phyloP scores from a whole-genome alignment of 768 basidiomycete species.

The Cystofilobasidium capitatum region DNA sequence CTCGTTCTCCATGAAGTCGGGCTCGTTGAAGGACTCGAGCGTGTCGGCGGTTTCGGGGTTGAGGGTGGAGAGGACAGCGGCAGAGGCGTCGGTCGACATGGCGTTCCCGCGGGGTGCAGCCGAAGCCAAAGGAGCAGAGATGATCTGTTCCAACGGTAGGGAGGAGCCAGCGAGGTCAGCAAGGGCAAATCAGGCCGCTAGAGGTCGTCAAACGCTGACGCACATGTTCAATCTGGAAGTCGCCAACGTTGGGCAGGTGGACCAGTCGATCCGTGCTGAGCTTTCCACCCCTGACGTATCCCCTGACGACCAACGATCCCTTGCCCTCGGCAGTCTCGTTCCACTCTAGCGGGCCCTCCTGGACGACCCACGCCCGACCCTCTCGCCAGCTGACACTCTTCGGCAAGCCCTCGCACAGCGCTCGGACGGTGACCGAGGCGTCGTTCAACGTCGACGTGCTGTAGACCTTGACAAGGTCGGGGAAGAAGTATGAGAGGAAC shows the following conservation, averaged over 20 bases:
- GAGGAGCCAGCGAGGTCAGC: not conserved
- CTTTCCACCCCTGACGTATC: conserved; percentile 67
- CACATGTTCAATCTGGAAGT: conserved; percentile 75
- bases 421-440: conserved; percentile 59
- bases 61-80: conserved; percentile 56
- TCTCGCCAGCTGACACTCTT: conserved; percentile 71
- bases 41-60: conserved; percentile 60
- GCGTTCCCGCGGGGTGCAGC: conserved; percentile 7
- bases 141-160: conserved; percentile 47
- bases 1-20: conserved; percentile 82
- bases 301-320: conserved; percentile 64
- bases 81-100: conserved; percentile 37
- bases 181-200: not conserved
- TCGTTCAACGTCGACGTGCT: conserved; percentile 46
- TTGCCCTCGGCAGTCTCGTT: conserved; percentile 40
- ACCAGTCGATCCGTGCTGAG: conserved; percentile 75
- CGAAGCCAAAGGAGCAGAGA: conserved; percentile 51
- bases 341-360: conserved; percentile 42
- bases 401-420: conserved; percentile 76
- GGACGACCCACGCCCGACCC: conserved; percentile 64
- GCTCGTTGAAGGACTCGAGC: conserved; percentile 72
- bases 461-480: conserved; percentile 63
- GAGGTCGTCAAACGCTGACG: conserved; percentile 28
- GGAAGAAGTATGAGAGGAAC: conserved; percentile 91
- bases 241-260: conserved; percentile 77